These are phyloP conservation scores for Stevia rebaudiana DNA, from an alignment of 140 eudicot genomes.

Conservation along the genomic window DNA sequence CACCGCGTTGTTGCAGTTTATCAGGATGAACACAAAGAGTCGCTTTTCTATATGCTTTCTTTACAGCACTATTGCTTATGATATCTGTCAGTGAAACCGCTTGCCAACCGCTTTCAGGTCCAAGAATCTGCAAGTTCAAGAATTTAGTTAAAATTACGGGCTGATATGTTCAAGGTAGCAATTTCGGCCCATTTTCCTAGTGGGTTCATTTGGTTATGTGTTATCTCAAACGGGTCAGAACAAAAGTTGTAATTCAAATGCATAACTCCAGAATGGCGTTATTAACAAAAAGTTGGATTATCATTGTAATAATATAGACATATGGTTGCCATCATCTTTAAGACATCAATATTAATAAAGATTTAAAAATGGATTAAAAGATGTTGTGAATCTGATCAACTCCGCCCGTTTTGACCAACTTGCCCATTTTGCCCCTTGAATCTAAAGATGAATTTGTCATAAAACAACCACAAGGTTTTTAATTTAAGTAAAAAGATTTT, in stretches of 20 bases:
- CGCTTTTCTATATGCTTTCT: conserved; percentile 94
- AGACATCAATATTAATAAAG: background rate
- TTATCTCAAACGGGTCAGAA: background rate
- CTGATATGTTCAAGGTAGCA: conserved; percentile 9
- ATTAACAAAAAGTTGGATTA: background rate
- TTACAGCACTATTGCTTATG: conserved; percentile 63
- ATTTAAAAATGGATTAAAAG: background rate
- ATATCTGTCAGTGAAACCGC: conserved; percentile 72
- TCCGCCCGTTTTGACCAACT: conserved; percentile 4
- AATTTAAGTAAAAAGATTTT: conserved; percentile 1
- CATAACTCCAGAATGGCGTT: background rate
- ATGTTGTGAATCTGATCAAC: background rate
- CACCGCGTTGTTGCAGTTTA: conserved; percentile 93
- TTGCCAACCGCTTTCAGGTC: conserved; percentile 93
- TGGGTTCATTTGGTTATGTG: background rate
- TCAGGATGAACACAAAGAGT: conserved; percentile 98
- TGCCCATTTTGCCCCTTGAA: background rate
- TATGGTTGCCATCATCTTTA: too few species aligned
- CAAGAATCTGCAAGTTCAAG: conserved; percentile 65
- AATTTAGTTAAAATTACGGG: background rate
- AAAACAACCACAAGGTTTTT: background rate
- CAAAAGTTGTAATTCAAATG: too few species aligned
- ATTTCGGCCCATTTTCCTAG: background rate
- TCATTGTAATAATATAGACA: background rate
- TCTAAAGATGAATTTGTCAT: background rate